phyloP scores from a whole-genome alignment of 768 basidiomycete species.

The Baorangia bicolor region DNA sequence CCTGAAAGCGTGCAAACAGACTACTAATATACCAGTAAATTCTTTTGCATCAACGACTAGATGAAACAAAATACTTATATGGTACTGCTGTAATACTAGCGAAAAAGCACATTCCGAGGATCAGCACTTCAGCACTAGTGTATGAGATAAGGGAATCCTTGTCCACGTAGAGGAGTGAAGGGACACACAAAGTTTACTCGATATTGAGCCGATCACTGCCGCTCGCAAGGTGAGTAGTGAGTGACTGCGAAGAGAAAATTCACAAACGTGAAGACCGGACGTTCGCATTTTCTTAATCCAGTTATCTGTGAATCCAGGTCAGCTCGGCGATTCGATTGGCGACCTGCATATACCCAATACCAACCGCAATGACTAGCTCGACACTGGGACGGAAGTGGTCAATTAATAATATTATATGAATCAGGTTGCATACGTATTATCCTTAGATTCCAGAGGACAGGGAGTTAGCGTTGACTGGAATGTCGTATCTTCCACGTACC shows the following conservation, averaged over 20 bases:
- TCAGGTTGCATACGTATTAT: constrained; percentile 55
- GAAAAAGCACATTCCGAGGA: constrained; percentile 90
- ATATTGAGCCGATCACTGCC: constrained; percentile 77
- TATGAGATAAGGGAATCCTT: constrained; percentile 5
- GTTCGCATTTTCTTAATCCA: constrained; percentile 78
- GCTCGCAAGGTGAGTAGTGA: constrained; percentile 6
- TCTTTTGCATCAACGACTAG: constrained; percentile 89
- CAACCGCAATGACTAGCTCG: constrained; percentile 68
- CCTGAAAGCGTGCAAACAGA: constrained; percentile 78
- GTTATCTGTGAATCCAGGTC: constrained; percentile 46
- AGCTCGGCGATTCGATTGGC: not conserved
- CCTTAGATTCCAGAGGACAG: constrained; percentile 39
- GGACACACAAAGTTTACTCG: constrained; percentile 67
- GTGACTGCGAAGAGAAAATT: not conserved
- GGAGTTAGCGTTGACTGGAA: not conserved
- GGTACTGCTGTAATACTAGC: constrained; percentile 90
- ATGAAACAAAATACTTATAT: constrained; percentile 85
- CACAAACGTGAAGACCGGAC: constrained; percentile 76
- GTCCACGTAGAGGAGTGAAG: not conserved
- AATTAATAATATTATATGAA: not conserved
- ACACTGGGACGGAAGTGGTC: constrained; percentile 37
- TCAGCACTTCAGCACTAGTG: constrained; percentile 65
- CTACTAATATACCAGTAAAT: constrained; percentile 92
- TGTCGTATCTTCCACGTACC: constrained; percentile 40
- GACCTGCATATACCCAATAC: constrained; percentile 31